phyloP scores from a whole-genome alignment of 176 grass and related monocot genomes.

The Saccharum spontaneum region DNA sequence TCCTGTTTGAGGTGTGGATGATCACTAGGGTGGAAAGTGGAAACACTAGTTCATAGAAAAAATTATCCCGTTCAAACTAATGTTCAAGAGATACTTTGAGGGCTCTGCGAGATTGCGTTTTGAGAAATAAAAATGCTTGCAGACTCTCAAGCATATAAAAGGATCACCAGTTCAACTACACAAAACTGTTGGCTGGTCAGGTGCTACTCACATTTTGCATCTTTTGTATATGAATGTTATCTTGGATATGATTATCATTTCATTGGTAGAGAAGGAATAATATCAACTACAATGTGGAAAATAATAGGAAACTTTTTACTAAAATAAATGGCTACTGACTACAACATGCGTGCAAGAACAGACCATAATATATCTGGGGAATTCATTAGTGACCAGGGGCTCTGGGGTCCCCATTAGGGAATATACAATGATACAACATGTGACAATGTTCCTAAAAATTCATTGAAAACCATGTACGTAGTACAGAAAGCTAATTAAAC shows the following conservation, averaged over 20 bases:
- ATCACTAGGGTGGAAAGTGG: not conserved
- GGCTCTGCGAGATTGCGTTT: not conserved
- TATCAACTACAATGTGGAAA: not conserved
- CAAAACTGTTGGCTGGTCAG: not conserved
- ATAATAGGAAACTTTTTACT: not conserved
- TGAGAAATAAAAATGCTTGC: not conserved
- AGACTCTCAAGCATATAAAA: not conserved
- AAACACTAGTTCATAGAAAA: conserved; percentile 2
- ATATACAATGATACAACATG: not conserved
- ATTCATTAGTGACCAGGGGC: not conserved
- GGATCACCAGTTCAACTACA: not conserved
- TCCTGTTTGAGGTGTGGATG: not conserved
- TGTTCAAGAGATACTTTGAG: not conserved
- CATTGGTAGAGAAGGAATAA: not conserved
- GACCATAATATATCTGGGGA: not conserved
- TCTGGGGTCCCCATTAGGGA: not conserved
- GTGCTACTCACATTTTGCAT: not conserved
- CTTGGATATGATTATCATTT: not conserved
- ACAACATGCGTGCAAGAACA: not conserved
- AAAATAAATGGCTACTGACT: not conserved
- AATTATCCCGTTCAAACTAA: not conserved
- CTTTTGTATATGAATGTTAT: not conserved
- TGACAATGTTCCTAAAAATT: not conserved
- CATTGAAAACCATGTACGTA: not conserved
- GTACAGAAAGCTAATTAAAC: not conserved